Conservation (phyloP, 345 rosid species). For the Populus tremula region DNA sequence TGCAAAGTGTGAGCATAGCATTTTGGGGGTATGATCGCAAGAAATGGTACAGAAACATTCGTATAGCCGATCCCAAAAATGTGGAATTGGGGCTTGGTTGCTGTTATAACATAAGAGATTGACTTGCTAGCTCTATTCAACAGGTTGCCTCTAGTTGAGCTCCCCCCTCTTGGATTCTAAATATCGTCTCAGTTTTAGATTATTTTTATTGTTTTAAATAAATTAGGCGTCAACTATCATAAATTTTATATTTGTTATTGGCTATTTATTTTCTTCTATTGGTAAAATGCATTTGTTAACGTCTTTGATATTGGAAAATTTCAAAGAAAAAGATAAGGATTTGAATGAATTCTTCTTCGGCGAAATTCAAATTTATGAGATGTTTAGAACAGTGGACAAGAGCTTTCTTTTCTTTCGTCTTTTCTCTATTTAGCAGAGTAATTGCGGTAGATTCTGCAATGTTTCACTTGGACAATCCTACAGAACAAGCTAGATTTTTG, state of each 20-base stretch:
- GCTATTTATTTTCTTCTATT: background rate
- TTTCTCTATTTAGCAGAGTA: too few species aligned
- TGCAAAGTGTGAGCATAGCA: background rate
- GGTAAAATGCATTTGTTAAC: background rate
- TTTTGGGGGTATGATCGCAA: background rate
- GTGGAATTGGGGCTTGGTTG: background rate
- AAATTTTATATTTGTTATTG: background rate
- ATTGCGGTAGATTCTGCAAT: too few species aligned
- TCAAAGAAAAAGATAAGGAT: too few species aligned
- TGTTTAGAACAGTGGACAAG: background rate
- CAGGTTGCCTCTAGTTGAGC: background rate
- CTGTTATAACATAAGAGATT: background rate
- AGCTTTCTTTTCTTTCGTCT: background rate
- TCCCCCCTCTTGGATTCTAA: background rate
- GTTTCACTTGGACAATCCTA: too few species aligned
- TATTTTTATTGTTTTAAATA: too few species aligned
- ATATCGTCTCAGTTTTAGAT: too few species aligned
- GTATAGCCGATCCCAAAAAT: background rate
- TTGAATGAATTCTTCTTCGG: background rate
- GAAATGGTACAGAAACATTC: too few species aligned
- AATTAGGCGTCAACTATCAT: background rate
- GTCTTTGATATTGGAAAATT: background rate
- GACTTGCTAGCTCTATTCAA: slow-evolving; percentile 7
- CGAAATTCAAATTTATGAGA: too few species aligned
- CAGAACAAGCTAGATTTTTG: too few species aligned